These are phyloP conservation scores for Annulohypoxylon stygium DNA, from an alignment of 495 filamentous ascomycete species.

Conservation along the genomic window DNA sequence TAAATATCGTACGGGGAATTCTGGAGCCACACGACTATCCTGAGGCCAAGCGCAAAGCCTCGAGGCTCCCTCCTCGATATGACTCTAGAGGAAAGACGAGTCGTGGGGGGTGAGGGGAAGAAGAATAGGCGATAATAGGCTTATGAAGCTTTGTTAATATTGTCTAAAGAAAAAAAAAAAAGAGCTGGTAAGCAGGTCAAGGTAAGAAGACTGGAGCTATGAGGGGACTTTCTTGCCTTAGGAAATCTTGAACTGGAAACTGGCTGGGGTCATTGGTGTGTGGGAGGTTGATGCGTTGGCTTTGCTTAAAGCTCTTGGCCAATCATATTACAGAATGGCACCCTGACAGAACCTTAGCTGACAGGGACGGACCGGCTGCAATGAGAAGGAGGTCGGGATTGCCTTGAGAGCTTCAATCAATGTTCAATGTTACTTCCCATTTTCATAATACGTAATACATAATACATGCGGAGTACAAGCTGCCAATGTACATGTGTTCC, in stretches of 20 bases:
- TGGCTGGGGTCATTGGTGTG: slow-evolving; percentile 41
- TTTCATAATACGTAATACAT: neutral
- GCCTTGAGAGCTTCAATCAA: slow-evolving; percentile 23
- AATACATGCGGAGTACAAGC: neutral
- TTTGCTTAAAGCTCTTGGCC: slow-evolving; percentile 43
- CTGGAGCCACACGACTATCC: slow-evolving; percentile 30
- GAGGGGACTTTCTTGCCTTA: slow-evolving; percentile 12
- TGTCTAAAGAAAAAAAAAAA: slow-evolving; percentile 42
- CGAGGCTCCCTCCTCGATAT: slow-evolving; percentile 42
- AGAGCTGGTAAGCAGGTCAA: slow-evolving; percentile 40
- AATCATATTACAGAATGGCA: slow-evolving; percentile 36
- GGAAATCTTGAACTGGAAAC: slow-evolving; percentile 27
- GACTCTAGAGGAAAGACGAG: slow-evolving; percentile 30
- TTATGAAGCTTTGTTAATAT: slow-evolving; percentile 60
- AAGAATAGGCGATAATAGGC: slow-evolving; percentile 38
- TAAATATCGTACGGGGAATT: slow-evolving; percentile 22
- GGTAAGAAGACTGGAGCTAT: slow-evolving; percentile 53
- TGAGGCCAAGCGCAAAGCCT: slow-evolving; percentile 39
- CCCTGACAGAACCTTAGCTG: slow-evolving; percentile 32
- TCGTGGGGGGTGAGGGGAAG: slow-evolving; percentile 25
- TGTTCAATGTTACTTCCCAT: neutral
- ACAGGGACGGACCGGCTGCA: slow-evolving; percentile 47
- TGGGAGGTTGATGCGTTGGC: slow-evolving; percentile 52
- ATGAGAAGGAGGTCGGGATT: slow-evolving; percentile 45
- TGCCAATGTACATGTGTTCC: neutral